A percentile compares a stretch with the other conserved stretches of the same genome.
Conservation (phyloP, 495 filamentous ascomycete genomes). For the Aspergillus leporis region DNA sequence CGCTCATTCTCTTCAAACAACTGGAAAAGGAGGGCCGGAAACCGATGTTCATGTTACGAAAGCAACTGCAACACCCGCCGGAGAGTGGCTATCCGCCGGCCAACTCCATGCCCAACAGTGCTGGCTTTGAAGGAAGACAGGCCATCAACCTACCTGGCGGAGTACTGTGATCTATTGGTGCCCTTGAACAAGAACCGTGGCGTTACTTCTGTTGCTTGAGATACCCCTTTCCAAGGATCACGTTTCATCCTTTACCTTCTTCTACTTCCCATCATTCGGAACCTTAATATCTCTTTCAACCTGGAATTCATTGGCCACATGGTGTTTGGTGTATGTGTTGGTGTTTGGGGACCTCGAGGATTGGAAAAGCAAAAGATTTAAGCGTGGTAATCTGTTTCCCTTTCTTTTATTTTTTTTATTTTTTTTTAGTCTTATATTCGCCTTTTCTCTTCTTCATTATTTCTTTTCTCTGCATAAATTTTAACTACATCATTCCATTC, state of each 20-base stretch:
- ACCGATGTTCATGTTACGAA: conserved; percentile 98
- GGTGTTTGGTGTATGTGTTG: conserved; percentile 14
- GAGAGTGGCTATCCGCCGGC: conserved; percentile 28
- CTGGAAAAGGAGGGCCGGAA: conserved; percentile 94
- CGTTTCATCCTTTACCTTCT: conserved; percentile 5
- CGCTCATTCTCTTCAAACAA: conserved; percentile 94
- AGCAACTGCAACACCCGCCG: conserved; percentile 45
- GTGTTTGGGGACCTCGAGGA: conserved; percentile 2
- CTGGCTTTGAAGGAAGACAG: conserved; percentile 42
- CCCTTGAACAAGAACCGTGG: background rate
- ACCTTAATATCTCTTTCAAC: background rate
- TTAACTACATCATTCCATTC: background rate
- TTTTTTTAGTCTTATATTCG: conserved; percentile 5
- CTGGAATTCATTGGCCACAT: background rate
- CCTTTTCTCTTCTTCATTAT: background rate
- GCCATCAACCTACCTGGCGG: conserved; percentile 47
- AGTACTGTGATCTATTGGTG: conserved; percentile 33
- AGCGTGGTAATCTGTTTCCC: conserved; percentile 3
- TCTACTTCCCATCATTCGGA: background rate
- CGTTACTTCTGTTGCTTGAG: conserved; percentile 1
- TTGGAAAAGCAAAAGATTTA: conserved; percentile 6
- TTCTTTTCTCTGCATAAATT: conserved; percentile 14
- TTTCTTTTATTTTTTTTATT: conserved; percentile 10
- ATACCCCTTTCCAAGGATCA: conserved; percentile 5
- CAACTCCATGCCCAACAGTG: conserved; percentile 41